Evolutionary conservation across 2,329 filamentous ascomycete species (phyloP).

Genomic region (Lojkania enalia): DNA sequence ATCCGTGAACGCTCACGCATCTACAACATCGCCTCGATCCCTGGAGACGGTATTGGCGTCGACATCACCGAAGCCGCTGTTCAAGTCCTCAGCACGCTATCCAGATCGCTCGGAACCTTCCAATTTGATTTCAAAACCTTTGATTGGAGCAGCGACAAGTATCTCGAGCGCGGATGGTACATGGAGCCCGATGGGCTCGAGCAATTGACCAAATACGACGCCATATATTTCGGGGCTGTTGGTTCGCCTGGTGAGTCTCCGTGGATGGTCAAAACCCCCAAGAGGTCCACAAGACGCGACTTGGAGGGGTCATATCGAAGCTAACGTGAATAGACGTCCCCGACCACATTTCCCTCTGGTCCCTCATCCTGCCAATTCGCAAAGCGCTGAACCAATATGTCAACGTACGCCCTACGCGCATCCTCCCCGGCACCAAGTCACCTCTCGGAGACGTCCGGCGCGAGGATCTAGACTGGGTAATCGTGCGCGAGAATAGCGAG

Average conservation of each 20-base stretch:
- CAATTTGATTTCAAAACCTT: conserved; percentile 56
- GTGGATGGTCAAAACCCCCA: not conserved
- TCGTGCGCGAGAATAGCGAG: conserved; percentile 54
- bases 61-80: conserved; percentile 35
- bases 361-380: conserved; percentile 67
- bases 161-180: conserved; percentile 57
- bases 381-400: conserved; percentile 70
- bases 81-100: conserved; percentile 46
- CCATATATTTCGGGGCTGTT: conserved; percentile 63
- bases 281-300: too few species aligned
- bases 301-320: not conserved
- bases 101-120: conserved; percentile 50
- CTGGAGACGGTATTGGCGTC: conserved; percentile 39
- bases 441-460: conserved; percentile 45
- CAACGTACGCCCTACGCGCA: conserved; percentile 62
- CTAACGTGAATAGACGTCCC: conserved; percentile 56
- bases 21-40: conserved; percentile 37
- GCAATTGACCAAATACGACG: conserved; percentile 56
- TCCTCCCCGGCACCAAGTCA: conserved; percentile 47
- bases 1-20: conserved; percentile 32
- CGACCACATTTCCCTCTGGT: conserved; percentile 70
- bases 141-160: conserved; percentile 55
- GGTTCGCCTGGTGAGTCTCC: conserved; percentile 53
- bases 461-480: conserved; percentile 52
- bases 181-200: conserved; percentile 56